A percentile compares a stretch with the other conserved stretches of the same genome.
Conservation (phyloP, 768 basidiomycete species). For the Auricularia sp. region DNA sequence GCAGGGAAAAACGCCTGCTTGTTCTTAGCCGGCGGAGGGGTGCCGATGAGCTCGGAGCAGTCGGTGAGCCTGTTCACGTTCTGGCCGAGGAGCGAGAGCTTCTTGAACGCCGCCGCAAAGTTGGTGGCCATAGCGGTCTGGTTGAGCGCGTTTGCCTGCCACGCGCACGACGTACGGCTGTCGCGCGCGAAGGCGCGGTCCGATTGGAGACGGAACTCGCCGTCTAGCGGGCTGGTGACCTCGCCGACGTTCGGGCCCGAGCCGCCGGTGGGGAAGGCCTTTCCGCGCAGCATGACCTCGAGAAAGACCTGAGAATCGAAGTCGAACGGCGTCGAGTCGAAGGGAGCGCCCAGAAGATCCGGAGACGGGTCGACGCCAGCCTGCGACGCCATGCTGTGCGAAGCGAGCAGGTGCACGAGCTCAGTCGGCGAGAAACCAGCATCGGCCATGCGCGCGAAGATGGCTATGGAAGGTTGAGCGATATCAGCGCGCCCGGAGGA, state of each 20-base stretch:
- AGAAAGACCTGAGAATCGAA: too few species aligned
- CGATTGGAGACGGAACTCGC: constrained; percentile 12
- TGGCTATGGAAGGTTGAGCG: constrained; percentile 13
- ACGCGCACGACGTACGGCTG: neutral
- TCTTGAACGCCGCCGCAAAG: too few species aligned
- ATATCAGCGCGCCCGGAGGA: constrained; percentile 10
- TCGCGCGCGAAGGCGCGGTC: constrained; percentile 15
- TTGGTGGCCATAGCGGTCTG: too few species aligned
- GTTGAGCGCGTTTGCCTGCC: too few species aligned
- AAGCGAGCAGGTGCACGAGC: neutral
- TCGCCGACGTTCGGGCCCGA: constrained; percentile 8
- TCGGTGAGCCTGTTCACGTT: too few species aligned
- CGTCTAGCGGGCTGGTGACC: neutral
- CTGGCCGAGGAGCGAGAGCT: too few species aligned
- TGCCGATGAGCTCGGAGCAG: too few species aligned
- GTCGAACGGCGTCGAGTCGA: constrained; percentile 34
- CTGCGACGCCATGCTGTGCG: constrained; percentile 7
- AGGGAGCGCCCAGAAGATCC: constrained; percentile 25
- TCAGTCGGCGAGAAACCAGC: too few species aligned
- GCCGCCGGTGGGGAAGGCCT: constrained; percentile 20
- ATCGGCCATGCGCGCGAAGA: constrained; percentile 9
- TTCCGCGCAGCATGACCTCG: constrained; percentile 12
- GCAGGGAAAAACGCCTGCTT: too few species aligned
- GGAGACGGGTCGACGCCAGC: constrained; percentile 1
- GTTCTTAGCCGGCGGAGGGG: too few species aligned